Evolutionary conservation across 148 eudicot species (phyloP).

Genomic region (Camellia sinensis): DNA sequence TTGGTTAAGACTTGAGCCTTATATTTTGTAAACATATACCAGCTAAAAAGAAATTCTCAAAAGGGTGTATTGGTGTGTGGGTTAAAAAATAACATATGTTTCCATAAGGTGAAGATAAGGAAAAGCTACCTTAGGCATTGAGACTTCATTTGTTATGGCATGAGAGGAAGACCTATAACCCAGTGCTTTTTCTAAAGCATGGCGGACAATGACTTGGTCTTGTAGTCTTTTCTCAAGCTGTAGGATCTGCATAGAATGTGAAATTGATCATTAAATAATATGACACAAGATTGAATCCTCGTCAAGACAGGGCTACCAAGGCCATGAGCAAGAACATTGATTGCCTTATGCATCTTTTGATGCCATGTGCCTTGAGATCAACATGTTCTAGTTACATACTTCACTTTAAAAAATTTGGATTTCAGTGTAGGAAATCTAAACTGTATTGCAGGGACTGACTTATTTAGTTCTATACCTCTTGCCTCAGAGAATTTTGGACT

Average conservation of each 20-base stretch:
- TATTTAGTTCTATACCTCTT: constrained; percentile 51
- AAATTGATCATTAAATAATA: background rate
- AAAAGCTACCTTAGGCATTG: constrained; percentile 65
- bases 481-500: constrained; percentile 58
- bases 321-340: background rate
- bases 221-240: constrained; percentile 83
- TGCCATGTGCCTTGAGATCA: background rate
- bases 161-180: constrained; percentile 58
- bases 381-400: background rate
- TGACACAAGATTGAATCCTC: background rate
- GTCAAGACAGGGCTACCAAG: background rate
- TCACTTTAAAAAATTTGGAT: background rate
- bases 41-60: background rate
- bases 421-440: background rate
- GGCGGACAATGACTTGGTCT: constrained; percentile 70
- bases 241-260: constrained; percentile 49
- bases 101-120: background rate
- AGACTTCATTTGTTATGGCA: constrained; percentile 33
- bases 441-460: background rate
- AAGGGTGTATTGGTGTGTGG: background rate
- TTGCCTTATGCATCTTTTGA: background rate
- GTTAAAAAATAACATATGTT: background rate
- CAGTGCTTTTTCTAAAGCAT: constrained; percentile 74
- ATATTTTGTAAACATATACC: background rate
- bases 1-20: too few relatives aligned